Evolutionary conservation across 257 asterid genomes (phyloP).

Genomic region (Plantago major): DNA sequence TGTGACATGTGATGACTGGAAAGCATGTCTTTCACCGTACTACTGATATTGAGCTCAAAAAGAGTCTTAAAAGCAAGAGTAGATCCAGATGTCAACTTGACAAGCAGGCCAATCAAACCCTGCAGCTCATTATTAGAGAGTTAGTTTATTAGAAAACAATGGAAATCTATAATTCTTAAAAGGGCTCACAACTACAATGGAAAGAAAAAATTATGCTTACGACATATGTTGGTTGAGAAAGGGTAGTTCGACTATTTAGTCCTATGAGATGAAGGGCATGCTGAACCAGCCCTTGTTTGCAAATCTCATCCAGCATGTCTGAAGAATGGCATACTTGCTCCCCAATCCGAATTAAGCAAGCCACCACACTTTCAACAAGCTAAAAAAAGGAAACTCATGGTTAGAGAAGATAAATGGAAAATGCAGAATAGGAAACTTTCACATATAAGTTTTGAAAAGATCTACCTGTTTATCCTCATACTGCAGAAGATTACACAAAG

Average conservation of each 20-base stretch:
- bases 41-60: constrained; percentile 73
- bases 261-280: constrained; percentile 67
- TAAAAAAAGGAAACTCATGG: constrained; percentile 24
- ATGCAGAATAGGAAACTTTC: neutral
- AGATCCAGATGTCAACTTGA: constrained; percentile 74
- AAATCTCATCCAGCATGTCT: constrained; percentile 74
- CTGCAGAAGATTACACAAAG: constrained; percentile 85
- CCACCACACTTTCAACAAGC: constrained; percentile 91
- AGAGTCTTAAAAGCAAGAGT: constrained; percentile 70
- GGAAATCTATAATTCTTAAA: neutral
- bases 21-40: constrained; percentile 61
- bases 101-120: constrained; percentile 88
- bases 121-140: constrained; percentile 31
- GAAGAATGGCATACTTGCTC: constrained; percentile 55
- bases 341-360: constrained; percentile 79
- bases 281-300: constrained; percentile 74
- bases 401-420: constrained; percentile 16
- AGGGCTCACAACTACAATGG: constrained; percentile 3
- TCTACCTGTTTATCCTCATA: constrained; percentile 85
- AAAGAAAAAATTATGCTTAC: constrained; percentile 44
- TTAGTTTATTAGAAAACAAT: constrained; percentile 15
- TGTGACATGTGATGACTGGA: constrained; percentile 49
- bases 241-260: constrained; percentile 64
- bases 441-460: constrained; percentile 4
- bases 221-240: constrained; percentile 53